phyloP scores from a whole-genome alignment of 345 rosid species.

The Iberis pinnata region DNA sequence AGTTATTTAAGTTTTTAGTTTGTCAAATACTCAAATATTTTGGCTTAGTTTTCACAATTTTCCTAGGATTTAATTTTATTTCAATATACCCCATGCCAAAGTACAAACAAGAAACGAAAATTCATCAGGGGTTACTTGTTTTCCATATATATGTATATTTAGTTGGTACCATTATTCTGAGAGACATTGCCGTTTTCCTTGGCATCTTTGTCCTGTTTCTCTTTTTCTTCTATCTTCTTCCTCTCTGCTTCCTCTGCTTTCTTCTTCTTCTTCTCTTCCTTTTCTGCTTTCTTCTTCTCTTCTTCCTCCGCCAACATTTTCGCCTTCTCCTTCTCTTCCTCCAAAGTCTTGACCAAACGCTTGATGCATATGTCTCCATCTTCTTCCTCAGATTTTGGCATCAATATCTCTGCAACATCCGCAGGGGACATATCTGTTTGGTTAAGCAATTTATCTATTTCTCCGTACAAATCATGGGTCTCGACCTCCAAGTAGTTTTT shows the following conservation, averaged over 20 bases:
- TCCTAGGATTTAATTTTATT: too few relatives aligned
- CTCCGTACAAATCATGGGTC: conserved; percentile 23
- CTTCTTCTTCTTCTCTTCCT: conserved; percentile 3
- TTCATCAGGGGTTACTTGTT: too few relatives aligned
- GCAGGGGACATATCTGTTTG: conserved; percentile 34
- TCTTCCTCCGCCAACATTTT: conserved; percentile 19
- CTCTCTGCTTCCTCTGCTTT: conserved; percentile 11
- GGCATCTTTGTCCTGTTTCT: too few relatives aligned
- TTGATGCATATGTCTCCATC: conserved; percentile 30
- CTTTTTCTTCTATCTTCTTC: too few relatives aligned
- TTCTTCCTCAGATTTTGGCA: conserved; percentile 29
- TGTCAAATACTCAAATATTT: too few relatives aligned
- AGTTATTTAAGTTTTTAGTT: too few relatives aligned
- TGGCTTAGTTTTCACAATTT: too few relatives aligned
- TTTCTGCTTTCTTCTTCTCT: conserved; percentile 16
- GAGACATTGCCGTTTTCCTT: too few relatives aligned
- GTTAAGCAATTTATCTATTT: conserved; percentile 20
- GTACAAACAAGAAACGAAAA: too few relatives aligned
- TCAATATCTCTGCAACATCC: conserved; percentile 50
- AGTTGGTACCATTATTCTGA: too few relatives aligned
- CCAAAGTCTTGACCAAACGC: conserved; percentile 32
- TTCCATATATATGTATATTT: too few relatives aligned
- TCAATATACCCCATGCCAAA: too few relatives aligned
- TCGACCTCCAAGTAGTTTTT: conserved; percentile 37
- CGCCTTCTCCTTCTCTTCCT: conserved; percentile 27